Base-by-base conservation (phyloP, 176 grass and related monocot species). In the Leersia perrieri region DNA sequence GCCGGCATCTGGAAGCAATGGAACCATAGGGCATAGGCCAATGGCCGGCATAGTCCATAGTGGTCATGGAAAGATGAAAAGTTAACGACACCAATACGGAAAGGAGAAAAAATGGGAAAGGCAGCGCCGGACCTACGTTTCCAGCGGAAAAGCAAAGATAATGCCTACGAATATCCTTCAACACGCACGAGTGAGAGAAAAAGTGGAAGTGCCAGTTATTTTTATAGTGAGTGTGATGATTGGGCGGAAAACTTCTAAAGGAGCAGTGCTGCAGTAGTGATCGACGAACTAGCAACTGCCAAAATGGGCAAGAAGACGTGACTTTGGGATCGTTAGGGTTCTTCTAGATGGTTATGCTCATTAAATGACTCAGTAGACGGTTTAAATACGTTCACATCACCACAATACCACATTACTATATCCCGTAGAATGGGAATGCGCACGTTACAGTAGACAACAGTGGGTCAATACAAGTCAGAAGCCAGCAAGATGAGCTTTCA, bases 51-150 rank as follows among this genome's bases (percentile, higher is more conserved):
- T 23, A 58, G n/a, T 58, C 53, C 9, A 11, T 58, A 20, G 22
- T 60, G 28, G 15, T 72, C 39, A 63, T 70, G 72, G 40, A 83
- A 42, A 25, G 39, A 82, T 45, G 12, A 40, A 41, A 79, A 72
- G 79, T 42, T 32, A 47, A 47, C 47, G 36, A 79, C 60, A 79
- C 35, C 68, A 44, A 7, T n/a, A 1, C 14, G 7, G 35, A 27
- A 12, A 45, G 11, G 6, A 4, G n/a, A 18, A 20, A 36, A 62
- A n/a, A 2, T 0, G 14, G 66, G 12, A 80, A 77, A 55, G 51
- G 31, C 9, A 8, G 18, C 15, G 22, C 63, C 33, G 73, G 4
- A 11, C 27, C 63, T 41, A 60, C n/a, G 33, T 12, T 12, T 53
- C n/a, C 6, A 23, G 13, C 26, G n/a, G 16, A 45, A 3, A 75